phyloP scores from a whole-genome alignment of 2,329 filamentous ascomycete genomes.

The Westerdykella ornata region DNA sequence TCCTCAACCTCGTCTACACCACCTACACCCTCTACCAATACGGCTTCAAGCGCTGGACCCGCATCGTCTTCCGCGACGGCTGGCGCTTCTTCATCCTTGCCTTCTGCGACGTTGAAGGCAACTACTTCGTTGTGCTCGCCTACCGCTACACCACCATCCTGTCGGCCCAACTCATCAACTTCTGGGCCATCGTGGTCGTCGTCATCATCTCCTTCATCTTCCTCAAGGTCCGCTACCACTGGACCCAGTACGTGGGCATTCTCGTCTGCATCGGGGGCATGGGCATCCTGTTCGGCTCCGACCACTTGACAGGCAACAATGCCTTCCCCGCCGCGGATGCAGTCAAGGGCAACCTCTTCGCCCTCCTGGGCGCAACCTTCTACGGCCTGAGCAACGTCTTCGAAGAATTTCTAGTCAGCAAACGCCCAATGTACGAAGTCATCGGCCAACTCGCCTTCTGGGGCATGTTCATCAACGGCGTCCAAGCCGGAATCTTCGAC shows the following conservation, averaged over 20 bases:
- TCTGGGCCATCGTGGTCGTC: slow-evolving; percentile 95
- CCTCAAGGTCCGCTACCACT: slow-evolving; percentile 82
- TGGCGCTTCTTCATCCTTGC: slow-evolving; percentile 90
- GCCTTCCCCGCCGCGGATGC: slow-evolving; percentile 61
- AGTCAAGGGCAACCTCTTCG: slow-evolving; percentile 89
- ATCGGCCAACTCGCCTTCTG: slow-evolving; percentile 85
- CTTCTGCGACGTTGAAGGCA: slow-evolving; percentile 91
- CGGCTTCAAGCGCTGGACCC: slow-evolving; percentile 63
- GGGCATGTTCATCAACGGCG: slow-evolving; percentile 84
- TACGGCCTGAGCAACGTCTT: slow-evolving; percentile 89
- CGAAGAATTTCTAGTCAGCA: slow-evolving; percentile 89
- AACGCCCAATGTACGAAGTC: slow-evolving; percentile 84
- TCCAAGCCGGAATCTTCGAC: slow-evolving; percentile 88
- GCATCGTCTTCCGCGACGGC: slow-evolving; percentile 61
- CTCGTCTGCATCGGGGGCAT: slow-evolving; percentile 85
- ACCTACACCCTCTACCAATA: slow-evolving; percentile 71
- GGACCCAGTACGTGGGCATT: slow-evolving; percentile 79
- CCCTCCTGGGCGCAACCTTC: slow-evolving; percentile 77
- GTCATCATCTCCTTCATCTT: slow-evolving; percentile 76
- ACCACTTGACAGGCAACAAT: slow-evolving; percentile 74
- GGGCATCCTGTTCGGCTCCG: slow-evolving; percentile 77
- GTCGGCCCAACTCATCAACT: slow-evolving; percentile 92
- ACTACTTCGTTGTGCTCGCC: slow-evolving; percentile 94
- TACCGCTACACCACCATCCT: slow-evolving; percentile 85
- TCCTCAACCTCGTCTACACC: slow-evolving; percentile 77